A percentile compares a stretch with the other conserved stretches of the same genome.
Conservation (phyloP, 352 stramenopile genomes). For the Globisporangium alternatum region DNA sequence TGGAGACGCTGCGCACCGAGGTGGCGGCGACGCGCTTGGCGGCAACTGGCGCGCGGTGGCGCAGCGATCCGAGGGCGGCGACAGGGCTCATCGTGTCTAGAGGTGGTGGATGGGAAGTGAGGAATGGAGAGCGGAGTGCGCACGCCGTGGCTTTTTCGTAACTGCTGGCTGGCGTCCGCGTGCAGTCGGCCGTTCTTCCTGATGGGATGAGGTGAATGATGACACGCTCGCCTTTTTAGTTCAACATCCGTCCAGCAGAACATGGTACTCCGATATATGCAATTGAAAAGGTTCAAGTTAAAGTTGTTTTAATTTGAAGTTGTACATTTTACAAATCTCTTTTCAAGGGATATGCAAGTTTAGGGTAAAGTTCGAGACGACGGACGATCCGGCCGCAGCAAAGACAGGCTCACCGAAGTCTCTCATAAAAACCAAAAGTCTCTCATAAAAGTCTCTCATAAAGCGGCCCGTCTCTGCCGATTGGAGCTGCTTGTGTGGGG, state of each 20-base stretch:
- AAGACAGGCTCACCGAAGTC: conserved; percentile 8
- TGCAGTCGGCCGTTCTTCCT: not conserved
- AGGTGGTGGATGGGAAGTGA: not conserved
- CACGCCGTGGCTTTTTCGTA: conserved; percentile 7
- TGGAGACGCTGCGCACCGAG: conserved; percentile 33
- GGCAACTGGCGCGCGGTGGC: conserved; percentile 1
- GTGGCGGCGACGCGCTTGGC: conserved; percentile 9
- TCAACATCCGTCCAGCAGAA: not conserved
- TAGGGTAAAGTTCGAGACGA: not conserved
- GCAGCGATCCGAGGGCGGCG: not conserved
- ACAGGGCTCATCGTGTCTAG: conserved; percentile 8
- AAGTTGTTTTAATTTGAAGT: not conserved
- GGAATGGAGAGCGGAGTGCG: conserved; percentile 3
- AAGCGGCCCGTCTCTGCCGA: conserved; percentile 3
- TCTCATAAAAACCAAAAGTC: conserved; percentile 9
- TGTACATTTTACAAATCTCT: too few species aligned
- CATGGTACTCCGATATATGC: not conserved
- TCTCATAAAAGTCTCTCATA: conserved; percentile 12
- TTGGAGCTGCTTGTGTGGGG: not conserved
- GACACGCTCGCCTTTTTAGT: conserved; percentile 9
- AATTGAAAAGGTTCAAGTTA: not conserved
- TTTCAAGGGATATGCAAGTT: not conserved
- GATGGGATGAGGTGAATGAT: conserved; percentile 3
- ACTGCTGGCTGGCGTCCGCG: conserved; percentile 1
- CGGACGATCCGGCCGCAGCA: not conserved